Conservation (phyloP, 1,284 basidiomycete genomes). For the Ganoderma multipileum region DNA sequence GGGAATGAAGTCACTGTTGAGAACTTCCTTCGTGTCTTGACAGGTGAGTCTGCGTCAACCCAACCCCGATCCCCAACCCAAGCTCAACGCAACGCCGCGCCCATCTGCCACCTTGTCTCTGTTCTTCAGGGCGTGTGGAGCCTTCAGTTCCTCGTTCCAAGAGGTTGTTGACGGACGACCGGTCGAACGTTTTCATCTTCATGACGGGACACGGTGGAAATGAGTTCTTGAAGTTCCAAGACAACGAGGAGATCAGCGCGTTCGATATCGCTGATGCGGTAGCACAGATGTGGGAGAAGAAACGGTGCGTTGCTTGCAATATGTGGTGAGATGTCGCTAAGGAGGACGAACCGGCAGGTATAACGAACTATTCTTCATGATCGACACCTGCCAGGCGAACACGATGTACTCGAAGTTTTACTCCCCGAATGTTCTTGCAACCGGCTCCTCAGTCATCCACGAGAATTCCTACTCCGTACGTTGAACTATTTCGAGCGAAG, state of each 20-base stretch:
- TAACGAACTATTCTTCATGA: slow-evolving; percentile 98
- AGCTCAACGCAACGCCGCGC: too few relatives aligned
- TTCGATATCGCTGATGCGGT: slow-evolving; percentile 97
- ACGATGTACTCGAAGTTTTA: slow-evolving; percentile 96
- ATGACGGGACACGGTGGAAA: slow-evolving; percentile 99
- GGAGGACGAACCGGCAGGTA: slow-evolving; percentile 60
- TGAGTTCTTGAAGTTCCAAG: slow-evolving; percentile 99
- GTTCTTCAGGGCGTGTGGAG: slow-evolving; percentile 67
- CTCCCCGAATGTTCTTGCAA: slow-evolving; percentile 94
- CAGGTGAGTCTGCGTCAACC: slow-evolving; percentile 60
- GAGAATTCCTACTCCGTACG: slow-evolving; percentile 95
- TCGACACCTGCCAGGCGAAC: slow-evolving; percentile 98
- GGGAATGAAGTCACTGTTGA: slow-evolving; percentile 99
- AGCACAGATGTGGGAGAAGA: slow-evolving; percentile 98
- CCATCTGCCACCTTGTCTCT: neutral
- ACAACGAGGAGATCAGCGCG: slow-evolving; percentile 97
- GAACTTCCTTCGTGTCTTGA: slow-evolving; percentile 91
- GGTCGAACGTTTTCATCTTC: slow-evolving; percentile 97
- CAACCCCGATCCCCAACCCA: neutral
- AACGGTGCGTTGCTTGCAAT: slow-evolving; percentile 59
- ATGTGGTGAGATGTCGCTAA: neutral
- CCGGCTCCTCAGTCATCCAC: slow-evolving; percentile 87
- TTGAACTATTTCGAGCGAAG: slow-evolving; percentile 20
- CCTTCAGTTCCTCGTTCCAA: slow-evolving; percentile 88
- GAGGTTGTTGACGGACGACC: slow-evolving; percentile 88